These are phyloP conservation scores for Dryas alaskensis DNA, from an alignment of 306 rosid species.

Conservation along the genomic window DNA sequence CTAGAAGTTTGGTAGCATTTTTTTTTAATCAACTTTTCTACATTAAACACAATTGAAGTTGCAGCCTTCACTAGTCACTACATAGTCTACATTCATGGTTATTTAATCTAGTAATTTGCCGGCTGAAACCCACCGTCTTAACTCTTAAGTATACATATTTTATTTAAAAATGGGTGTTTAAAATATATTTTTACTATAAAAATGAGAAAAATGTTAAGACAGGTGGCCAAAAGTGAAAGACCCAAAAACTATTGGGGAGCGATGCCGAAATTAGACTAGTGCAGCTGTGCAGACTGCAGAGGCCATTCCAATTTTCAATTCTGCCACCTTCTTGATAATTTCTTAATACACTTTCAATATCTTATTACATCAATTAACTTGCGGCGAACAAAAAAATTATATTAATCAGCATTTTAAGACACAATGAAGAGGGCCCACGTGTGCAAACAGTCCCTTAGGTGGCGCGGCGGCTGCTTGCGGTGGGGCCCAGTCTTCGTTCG, in stretches of 20 bases:
- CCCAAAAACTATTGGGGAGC: neutral
- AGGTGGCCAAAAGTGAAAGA: neutral
- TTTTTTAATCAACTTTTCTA: no score
- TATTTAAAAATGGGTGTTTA: neutral
- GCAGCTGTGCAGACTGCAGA: no score
- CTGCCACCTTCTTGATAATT: neutral
- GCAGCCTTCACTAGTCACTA: no score
- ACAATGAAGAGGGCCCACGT: constrained; percentile 17
- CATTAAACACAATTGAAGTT: no score
- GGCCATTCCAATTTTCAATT: neutral
- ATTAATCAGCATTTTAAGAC: neutral
- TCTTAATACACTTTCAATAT: no score
- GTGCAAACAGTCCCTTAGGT: neutral
- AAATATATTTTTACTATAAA: neutral
- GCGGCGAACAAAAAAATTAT: no score
- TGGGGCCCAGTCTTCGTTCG: constrained; percentile 11
- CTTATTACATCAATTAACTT: no score
- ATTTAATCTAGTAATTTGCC: neutral
- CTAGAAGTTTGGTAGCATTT: no score
- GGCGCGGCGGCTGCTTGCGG: constrained; percentile 28
- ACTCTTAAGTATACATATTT: neutral
- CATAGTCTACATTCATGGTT: no score
- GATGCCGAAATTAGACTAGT: neutral
- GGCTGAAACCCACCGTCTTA: constrained; percentile 5
- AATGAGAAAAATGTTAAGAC: neutral